Evolutionary conservation across 1,284 basidiomycete species (phyloP), one percentile per base, ranked within the genome.

Genomic region (Kalmanozyma brasiliensis): DNA sequence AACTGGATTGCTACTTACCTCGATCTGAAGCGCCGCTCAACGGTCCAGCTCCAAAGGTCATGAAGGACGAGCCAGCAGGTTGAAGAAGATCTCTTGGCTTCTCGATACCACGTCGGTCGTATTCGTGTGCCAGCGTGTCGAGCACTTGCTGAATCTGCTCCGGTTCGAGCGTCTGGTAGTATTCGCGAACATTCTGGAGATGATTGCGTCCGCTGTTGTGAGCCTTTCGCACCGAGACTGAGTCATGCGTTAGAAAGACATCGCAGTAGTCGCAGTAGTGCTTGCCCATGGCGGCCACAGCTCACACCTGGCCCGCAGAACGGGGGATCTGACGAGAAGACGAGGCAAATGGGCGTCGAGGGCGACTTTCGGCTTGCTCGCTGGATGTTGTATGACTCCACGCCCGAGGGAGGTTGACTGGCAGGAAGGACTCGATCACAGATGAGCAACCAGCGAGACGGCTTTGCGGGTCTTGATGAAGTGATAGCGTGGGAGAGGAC

Each of bases 161-260:
- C 82, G 95, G 93, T 57, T 94, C 93, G 61, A 98, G 87, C 4
- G 91, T 93, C 26, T 93, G 91, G 84, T 98, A 98, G 83, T 98
- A 98, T 78, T 98, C 95, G 70, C 93, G 86, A 62, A 98, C 95
- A 81, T 98, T 98, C 47, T 92, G 87, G 37, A 98, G 87, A 82
- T 98, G 95, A 84, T 98, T 98, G 60, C 94, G 87, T 62, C 95
- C 95, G 69, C 90, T 93, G 84, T 98, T 98, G 84, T 98, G 95
- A 43, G 95, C 95, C 84, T 97, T 97, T 71, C 95, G 91, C 32
- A 98, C 95, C 8, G 76, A 78, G 17, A 74, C 73, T 35, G 78
- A 80, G 47, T 81, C 78, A 58, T 81, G 79, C 20, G 79, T 81
- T 17, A 81, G 49, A 38, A 78, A 78, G 23, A 81, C 78, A 53